Evolutionary conservation across 805 yeast genomes (phyloP).

Genomic region (Candida ficus): DNA sequence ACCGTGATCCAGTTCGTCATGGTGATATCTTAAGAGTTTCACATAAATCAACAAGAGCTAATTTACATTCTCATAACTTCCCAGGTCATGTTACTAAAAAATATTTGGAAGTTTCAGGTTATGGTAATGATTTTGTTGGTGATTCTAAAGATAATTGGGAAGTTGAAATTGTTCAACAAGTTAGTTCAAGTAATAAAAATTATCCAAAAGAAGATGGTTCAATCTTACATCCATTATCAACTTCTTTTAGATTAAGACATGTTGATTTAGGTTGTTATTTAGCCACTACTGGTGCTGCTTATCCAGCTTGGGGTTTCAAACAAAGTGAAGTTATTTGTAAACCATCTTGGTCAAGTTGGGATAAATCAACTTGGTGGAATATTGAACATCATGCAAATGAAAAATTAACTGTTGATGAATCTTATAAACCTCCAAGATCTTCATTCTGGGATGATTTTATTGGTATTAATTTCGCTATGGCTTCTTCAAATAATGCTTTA

Average conservation of each 20-base stretch:
- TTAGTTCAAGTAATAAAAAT: conserved; percentile 27
- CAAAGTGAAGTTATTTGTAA: conserved; percentile 80
- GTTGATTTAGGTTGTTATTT: conserved; percentile 65
- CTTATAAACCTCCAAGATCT: conserved; percentile 55
- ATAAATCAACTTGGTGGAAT: conserved; percentile 87
- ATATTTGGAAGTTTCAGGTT: conserved; percentile 82
- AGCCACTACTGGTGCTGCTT: conserved; percentile 63
- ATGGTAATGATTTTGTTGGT: conserved; percentile 66
- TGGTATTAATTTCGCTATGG: conserved; percentile 76
- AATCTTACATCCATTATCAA: conserved; percentile 68
- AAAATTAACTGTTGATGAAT: conserved; percentile 49
- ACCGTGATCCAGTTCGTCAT: conserved; percentile 34
- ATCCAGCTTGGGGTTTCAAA: conserved; percentile 82
- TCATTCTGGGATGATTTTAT: conserved; percentile 70
- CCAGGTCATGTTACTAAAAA: conserved; percentile 61
- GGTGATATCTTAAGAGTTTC: conserved; percentile 58
- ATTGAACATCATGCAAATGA: conserved; percentile 65
- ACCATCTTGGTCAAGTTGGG: conserved; percentile 48
- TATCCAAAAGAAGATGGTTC: conserved; percentile 44
- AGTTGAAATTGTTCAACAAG: conserved; percentile 70
- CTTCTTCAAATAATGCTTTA: conserved; percentile 77
- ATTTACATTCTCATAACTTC: conserved; percentile 68
- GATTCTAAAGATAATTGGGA: conserved; percentile 90
- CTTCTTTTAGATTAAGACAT: conserved; percentile 65
- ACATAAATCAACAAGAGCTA: conserved; percentile 58